Evolutionary conservation across 2,329 filamentous ascomycete species (phyloP), one percentile per base, ranked within the genome.

Genomic region (Trichoderma endophyticum): DNA sequence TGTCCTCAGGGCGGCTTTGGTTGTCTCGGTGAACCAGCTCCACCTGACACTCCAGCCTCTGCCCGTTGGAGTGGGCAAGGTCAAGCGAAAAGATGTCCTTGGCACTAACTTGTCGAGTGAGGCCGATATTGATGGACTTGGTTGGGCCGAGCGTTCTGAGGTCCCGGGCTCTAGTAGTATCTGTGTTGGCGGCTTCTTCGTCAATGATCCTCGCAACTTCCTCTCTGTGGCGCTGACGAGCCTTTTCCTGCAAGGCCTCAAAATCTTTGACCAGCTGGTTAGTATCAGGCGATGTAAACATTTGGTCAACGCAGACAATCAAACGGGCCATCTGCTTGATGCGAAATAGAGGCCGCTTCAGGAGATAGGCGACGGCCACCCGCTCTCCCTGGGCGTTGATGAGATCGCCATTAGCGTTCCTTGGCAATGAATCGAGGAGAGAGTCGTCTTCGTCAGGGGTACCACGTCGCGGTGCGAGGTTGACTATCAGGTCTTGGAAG

Each of bases 401-500:
- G 15, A 93, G 85, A 75, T 92, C 90, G 26, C 92, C 91, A 70
- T 91, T 84, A 71, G 87, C 87, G 68, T 91, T 91, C 68, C 84
- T 85, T 74, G 88, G 89, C 83, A 88, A 83, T 2, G 86, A 88
- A 73, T 88, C 85, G 67, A 91, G 79, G 2, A 90, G 81, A 2
- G 88, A 89, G 74, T 90, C 86, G 51, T 89, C 86, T 62, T 91
- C 89, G 39, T 91, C 89, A 2, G 81, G 77, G 1, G 77, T 77
- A 18, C 82, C 83, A 2, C 83, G 82, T 5, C 90, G 88, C 8
- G 94, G 93, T 1, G 94, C 94, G 39, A 98, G 89, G 79, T 97
- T 98, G 76, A 99, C 93, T 64, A 98, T 90, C 24, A 99, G 90
- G 79, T 97, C 95, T 77, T 97, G 93, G 81, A 98, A 99, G 0